Conservation (phyloP, 306 rosid genomes). For the Cucurbita moschata region DNA sequence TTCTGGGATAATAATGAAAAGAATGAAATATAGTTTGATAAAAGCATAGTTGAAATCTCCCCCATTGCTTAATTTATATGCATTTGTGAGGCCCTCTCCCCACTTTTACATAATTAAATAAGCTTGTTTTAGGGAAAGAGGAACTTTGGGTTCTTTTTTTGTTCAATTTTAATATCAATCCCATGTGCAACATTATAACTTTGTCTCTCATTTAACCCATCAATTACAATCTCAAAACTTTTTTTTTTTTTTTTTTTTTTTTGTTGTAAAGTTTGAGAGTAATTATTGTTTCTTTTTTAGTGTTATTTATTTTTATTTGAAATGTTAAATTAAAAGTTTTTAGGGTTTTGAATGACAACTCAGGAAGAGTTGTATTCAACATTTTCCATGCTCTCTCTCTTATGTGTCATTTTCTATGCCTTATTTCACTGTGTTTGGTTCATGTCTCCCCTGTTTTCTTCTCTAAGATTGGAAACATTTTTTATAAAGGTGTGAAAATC, state of each 20-base stretch:
- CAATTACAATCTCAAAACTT: not conserved
- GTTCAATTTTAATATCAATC: not conserved
- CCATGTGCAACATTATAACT: not conserved
- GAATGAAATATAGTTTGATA: not conserved
- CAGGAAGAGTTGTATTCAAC: not conserved
- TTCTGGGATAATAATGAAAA: not conserved
- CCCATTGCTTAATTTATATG: not conserved
- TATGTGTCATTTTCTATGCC: not conserved
- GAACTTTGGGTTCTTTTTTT: not conserved
- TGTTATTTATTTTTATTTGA: not conserved
- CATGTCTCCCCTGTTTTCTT: not conserved
- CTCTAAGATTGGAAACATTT: too few species aligned
- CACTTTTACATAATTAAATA: not conserved
- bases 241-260: too few species aligned
- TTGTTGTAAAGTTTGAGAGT: not conserved
- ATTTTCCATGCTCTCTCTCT: not conserved
- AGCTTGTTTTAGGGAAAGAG: not conserved
- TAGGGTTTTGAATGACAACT: constrained; percentile 1
- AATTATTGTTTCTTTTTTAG: not conserved
- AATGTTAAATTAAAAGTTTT: not conserved
- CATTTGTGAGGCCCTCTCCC: not conserved
- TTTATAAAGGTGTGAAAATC: too few species aligned
- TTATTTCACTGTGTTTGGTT: not conserved
- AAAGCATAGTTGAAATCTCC: not conserved
- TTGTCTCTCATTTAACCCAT: constrained; percentile 1